Evolutionary conservation across 345 rosid genomes (phyloP), one percentile per base, ranked within the genome.

Genomic region (Ricinus communis): DNA sequence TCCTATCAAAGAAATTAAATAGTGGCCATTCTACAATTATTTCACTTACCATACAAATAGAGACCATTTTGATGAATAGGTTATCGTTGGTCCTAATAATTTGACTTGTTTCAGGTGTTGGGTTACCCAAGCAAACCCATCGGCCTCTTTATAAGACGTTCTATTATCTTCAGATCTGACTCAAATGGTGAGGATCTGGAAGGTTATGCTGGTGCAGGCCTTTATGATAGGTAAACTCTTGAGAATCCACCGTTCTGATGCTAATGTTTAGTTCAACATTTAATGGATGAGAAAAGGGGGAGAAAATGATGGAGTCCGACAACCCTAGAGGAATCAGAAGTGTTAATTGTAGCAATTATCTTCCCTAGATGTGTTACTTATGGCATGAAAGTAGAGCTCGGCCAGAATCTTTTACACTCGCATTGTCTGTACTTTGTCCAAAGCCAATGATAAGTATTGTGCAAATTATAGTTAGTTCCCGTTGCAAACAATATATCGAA

Each of bases 201-300:
- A 84, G 99, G 99, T 46, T 95, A 95, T 83, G 99, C 99, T 49
- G 99, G 99, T 78, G 99, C 99, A 54, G 99, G 99, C 40, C 97
- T 95, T 76, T 95, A 95, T 49, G 99, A 95, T 76, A 95, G 99
- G 99, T 95, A 89, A 83, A 53, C 22, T 53, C 50, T 45, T 56
- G 25, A 28, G 59, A 62, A 24, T 69, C 69, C 22, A 21, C 13
- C 41, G 57, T 5, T 62, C 51, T 15, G 4, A 6, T 22, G 11
- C n/a, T 62, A 0, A 33, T 60, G 9, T 60, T 43, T 58, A 30
- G 21, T 15, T 36, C 16, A 8, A 60, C 24, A 36, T 38, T 33
- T 22, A 36, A 14, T 10, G 30, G 22, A 61, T 16, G 16, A 27
- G 36, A 9, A 24, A 22, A 30, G 18, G 1, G 49, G 21, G 0